Base-by-base conservation (phyloP, 768 basidiomycete genomes). In the Panellus pusillus region DNA sequence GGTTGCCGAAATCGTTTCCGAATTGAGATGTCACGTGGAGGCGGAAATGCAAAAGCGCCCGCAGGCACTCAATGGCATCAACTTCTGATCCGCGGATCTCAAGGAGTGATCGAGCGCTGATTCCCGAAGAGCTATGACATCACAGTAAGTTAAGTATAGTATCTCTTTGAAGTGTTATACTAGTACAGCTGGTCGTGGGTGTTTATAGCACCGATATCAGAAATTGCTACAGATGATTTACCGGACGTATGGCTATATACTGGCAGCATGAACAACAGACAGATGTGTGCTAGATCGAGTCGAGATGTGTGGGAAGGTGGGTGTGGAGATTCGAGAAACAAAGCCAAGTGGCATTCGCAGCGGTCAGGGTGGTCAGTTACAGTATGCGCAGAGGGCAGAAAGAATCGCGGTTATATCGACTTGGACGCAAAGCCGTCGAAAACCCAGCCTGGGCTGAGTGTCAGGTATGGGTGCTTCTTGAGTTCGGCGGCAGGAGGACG, bases 401-500 rank as follows among this genome's bases (percentile, higher is more conserved):
- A n/a, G n/a, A 50, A 18, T 19, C 15, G 44, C 67, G 70, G 66
- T 69, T 74, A 78, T 64, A 74, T 78, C 18, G 24, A 24, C 3
- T 24, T 2, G 24, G 54, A 32, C 13, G 53, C 48, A 68, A 80
- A 83, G 67, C 83, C 84, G 60, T 75, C 81, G 75, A 93, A 93
- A 54, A 73, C 71, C 91, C 91, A 93, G 52, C 79, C 86, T 43
- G 77, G 78, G 54, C 86, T 82, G 54, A 91, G 79, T 62, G 70
- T 72, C 47, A 93, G 80, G 75, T 91, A 97, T 37, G 80, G 80
- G 71, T 97, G 93, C 59, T 78, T 77, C 57, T 87, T 80, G 53
- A 96, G 80, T 64, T 92, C 91, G 32, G 82, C 74, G 31, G 93
- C 89, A 24, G 74, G 82, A 2, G 93, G 89, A 32, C 94, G 86